These are phyloP conservation scores for Knoxdaviesia proteae DNA, from an alignment of 2,329 filamentous ascomycete species.

Conservation along the genomic window DNA sequence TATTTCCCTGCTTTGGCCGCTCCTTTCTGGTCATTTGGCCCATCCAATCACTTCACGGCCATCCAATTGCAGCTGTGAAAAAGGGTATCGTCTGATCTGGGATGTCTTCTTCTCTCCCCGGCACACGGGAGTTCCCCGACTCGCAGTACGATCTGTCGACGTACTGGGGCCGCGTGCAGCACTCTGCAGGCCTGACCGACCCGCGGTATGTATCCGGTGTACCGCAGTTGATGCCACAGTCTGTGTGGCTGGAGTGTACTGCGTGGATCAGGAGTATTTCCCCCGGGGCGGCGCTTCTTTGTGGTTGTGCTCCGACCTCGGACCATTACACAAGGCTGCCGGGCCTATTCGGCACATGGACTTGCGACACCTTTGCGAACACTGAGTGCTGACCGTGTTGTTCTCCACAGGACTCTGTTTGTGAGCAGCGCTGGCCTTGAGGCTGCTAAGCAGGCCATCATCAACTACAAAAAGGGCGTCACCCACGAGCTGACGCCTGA, in stretches of 20 bases:
- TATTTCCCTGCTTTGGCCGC: too few relatives aligned
- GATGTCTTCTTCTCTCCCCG: slow-evolving; percentile 47
- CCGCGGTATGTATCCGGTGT: slow-evolving; percentile 44
- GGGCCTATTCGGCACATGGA: slow-evolving; percentile 8
- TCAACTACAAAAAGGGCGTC: slow-evolving; percentile 72
- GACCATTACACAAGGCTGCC: too few relatives aligned
- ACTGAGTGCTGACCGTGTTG: neutral
- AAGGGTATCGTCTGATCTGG: too few relatives aligned
- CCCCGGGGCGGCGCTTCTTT: too few relatives aligned
- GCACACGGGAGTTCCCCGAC: slow-evolving; percentile 60
- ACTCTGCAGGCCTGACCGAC: slow-evolving; percentile 78
- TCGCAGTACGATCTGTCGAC: slow-evolving; percentile 85
- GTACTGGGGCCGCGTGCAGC: slow-evolving; percentile 86
- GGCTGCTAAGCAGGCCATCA: slow-evolving; percentile 61
- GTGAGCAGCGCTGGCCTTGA: slow-evolving; percentile 62
- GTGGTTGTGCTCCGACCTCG: too few relatives aligned
- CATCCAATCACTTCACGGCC: too few relatives aligned
- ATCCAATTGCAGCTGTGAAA: too few relatives aligned
- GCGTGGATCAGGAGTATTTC: too few relatives aligned
- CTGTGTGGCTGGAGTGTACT: too few relatives aligned
- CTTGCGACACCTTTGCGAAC: slow-evolving; percentile 12
- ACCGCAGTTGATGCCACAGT: too few relatives aligned
- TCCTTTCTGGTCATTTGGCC: too few relatives aligned
- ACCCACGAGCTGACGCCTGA: slow-evolving; percentile 66
- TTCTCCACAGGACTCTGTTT: slow-evolving; percentile 52